Percentiles rank a stretch among this genome's conserved stretches.
phyloP scores from a whole-genome alignment of 2,329 filamentous ascomycete species.

The Colletotrichum euphorbiae region DNA sequence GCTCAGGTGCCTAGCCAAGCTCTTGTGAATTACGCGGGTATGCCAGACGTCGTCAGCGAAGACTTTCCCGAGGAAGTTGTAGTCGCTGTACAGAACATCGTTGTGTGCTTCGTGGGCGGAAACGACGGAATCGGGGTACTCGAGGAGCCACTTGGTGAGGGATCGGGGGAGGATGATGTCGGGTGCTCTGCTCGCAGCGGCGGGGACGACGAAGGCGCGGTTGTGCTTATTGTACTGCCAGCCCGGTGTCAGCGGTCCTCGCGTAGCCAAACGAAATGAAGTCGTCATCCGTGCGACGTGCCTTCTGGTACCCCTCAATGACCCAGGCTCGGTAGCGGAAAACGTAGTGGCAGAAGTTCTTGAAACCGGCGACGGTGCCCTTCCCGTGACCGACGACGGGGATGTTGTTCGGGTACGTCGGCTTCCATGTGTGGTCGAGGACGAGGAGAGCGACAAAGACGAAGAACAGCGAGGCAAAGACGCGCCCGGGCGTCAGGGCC shows the following conservation, averaged over 20 bases:
- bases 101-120: slow-evolving; percentile 56
- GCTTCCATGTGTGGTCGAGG: slow-evolving; percentile 53
- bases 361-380: slow-evolving; percentile 51
- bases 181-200: slow-evolving; percentile 53
- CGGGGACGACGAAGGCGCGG: slow-evolving; percentile 56
- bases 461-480: slow-evolving; percentile 45
- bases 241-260: background rate
- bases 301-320: slow-evolving; percentile 57
- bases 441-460: slow-evolving; percentile 54
- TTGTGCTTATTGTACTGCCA: slow-evolving; percentile 55
- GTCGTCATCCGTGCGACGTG: slow-evolving; percentile 34
- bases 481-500: slow-evolving; percentile 47
- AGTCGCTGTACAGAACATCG: slow-evolving; percentile 51
- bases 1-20: slow-evolving; percentile 55
- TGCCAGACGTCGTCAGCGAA: slow-evolving; percentile 53
- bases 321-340: slow-evolving; percentile 54
- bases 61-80: slow-evolving; percentile 56
- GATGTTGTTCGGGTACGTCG: slow-evolving; percentile 53
- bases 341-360: slow-evolving; percentile 55
- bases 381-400: slow-evolving; percentile 55
- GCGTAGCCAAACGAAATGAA: background rate
- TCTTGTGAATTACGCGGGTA: slow-evolving; percentile 56
- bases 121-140: slow-evolving; percentile 58
- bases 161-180: slow-evolving; percentile 59
- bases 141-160: slow-evolving; percentile 59